Percentiles rank a stretch among this genome's conserved stretches.
Evolutionary conservation across 2,329 filamentous ascomycete genomes (phyloP).

Genomic region (Sarocladium brachiariae): DNA sequence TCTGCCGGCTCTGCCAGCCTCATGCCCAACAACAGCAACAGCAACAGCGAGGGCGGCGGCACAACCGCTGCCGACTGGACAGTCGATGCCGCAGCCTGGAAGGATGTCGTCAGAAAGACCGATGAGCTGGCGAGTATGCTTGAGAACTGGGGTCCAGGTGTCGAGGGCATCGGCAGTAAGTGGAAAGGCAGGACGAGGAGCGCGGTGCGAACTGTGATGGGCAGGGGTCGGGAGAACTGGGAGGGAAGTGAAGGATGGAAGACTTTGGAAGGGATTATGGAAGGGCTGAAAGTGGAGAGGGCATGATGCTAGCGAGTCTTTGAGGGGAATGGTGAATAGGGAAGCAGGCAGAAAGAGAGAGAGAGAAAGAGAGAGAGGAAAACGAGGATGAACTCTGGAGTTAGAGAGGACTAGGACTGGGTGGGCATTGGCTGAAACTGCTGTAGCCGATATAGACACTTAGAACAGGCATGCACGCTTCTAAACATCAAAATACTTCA

Average conservation of each 20-base stretch:
- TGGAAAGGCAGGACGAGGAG: conserved; percentile 89
- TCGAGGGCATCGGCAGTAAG: conserved; percentile 62
- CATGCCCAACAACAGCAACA: conserved; percentile 15
- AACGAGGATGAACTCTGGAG: too few species aligned
- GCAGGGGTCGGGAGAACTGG: conserved; percentile 75
- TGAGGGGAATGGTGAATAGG: too few species aligned
- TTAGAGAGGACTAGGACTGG: too few species aligned
- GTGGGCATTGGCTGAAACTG: too few species aligned
- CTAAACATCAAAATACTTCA: too few species aligned
- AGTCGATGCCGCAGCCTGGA: conserved; percentile 59
- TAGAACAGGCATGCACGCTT: too few species aligned
- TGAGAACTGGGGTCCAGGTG: conserved; percentile 65
- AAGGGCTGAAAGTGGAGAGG: conserved; percentile 39
- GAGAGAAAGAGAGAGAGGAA: too few species aligned
- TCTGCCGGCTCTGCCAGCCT: conserved; percentile 23
- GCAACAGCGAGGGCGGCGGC: conserved; percentile 40
- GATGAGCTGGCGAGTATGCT: conserved; percentile 76
- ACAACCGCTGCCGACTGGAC: conserved; percentile 32
- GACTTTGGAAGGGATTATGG: conserved; percentile 48
- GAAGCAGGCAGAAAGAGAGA: too few species aligned
- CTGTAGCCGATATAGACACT: too few species aligned
- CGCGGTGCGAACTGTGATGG: conserved; percentile 76
- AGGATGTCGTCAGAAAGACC: conserved; percentile 68
- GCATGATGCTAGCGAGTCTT: background rate
- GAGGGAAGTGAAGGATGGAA: conserved; percentile 68